A percentile compares a stretch with the other conserved stretches of the same genome.
phyloP scores from a whole-genome alignment of 345 rosid species.

The Lepidium aucheri region DNA sequence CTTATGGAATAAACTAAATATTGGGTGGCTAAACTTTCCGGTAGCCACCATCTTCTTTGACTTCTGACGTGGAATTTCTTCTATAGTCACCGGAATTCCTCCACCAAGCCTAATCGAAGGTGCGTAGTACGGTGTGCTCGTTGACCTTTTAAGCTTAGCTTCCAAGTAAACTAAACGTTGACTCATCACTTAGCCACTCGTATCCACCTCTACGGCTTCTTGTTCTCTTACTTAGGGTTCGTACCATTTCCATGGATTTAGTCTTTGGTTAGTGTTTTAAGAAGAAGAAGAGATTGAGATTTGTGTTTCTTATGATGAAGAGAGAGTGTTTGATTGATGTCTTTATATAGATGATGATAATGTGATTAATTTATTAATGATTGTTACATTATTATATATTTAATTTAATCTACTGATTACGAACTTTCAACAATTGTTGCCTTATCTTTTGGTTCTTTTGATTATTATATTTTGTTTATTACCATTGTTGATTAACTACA shows the following conservation, averaged over 20 bases:
- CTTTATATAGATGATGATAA: too few relatives aligned
- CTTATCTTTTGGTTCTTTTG: too few relatives aligned
- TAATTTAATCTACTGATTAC: too few relatives aligned
- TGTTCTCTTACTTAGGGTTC: slow-evolving; percentile 41
- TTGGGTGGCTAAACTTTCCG: slow-evolving; percentile 23
- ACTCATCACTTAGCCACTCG: slow-evolving; percentile 29
- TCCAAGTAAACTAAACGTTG: slow-evolving; percentile 6
- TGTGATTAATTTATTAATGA: too few relatives aligned
- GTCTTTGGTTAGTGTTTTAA: too few relatives aligned
- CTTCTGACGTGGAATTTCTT: background rate
- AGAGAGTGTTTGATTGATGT: too few relatives aligned
- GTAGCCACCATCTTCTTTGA: slow-evolving; percentile 1
- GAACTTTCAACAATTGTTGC: too few relatives aligned
- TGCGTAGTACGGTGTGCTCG: slow-evolving; percentile 1
- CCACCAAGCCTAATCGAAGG: background rate
- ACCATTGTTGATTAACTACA: too few relatives aligned
- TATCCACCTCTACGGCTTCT: slow-evolving; percentile 23
- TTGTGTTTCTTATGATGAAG: too few relatives aligned
- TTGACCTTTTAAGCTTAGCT: slow-evolving; percentile 2
- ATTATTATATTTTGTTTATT: too few relatives aligned
- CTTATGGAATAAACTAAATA: slow-evolving; percentile 6
- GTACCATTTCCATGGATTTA: background rate
- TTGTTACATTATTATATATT: too few relatives aligned
- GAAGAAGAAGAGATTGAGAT: too few relatives aligned
- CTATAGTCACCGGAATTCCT: background rate